Conservation (phyloP, 257 asterid genomes). For the Avicennia marina region DNA sequence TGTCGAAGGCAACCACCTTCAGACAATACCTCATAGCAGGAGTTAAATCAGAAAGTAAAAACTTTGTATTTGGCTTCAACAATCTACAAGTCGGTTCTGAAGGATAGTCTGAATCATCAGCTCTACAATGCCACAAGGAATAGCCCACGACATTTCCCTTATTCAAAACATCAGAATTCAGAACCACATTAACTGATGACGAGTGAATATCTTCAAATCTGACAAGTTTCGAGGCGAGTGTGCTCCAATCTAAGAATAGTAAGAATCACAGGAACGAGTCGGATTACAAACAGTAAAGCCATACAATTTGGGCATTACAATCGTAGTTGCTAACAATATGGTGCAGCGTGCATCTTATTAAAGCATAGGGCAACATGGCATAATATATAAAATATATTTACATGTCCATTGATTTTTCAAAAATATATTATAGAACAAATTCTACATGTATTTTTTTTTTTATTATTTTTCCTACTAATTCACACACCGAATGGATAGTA, state of each 20-base stretch:
- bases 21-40: slow-evolving; percentile 56
- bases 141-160: slow-evolving; percentile 19
- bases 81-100: slow-evolving; percentile 53
- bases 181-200: slow-evolving; percentile 32
- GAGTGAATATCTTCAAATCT: slow-evolving; percentile 47
- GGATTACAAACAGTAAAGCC: slow-evolving; percentile 4
- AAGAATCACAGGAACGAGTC: slow-evolving; percentile 3
- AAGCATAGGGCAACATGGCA: no score
- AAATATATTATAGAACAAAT: no score
- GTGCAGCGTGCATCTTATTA: no score
- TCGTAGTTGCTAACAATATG: no score
- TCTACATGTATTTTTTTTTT: no score
- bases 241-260: slow-evolving; percentile 32
- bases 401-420: no score
- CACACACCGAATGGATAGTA: no score
- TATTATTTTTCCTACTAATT: no score
- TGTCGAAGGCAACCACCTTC: slow-evolving; percentile 45
- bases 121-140: slow-evolving; percentile 65
- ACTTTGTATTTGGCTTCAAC: slow-evolving; percentile 46
- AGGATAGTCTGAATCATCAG: slow-evolving; percentile 50
- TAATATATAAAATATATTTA: no score
- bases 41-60: slow-evolving; percentile 45
- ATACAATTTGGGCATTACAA: not conserved
- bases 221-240: slow-evolving; percentile 43
- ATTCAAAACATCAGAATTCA: slow-evolving; percentile 26